Evolutionary conservation across 805 yeast genomes (phyloP).

Genomic region (Diddensiella caesifluorescens): DNA sequence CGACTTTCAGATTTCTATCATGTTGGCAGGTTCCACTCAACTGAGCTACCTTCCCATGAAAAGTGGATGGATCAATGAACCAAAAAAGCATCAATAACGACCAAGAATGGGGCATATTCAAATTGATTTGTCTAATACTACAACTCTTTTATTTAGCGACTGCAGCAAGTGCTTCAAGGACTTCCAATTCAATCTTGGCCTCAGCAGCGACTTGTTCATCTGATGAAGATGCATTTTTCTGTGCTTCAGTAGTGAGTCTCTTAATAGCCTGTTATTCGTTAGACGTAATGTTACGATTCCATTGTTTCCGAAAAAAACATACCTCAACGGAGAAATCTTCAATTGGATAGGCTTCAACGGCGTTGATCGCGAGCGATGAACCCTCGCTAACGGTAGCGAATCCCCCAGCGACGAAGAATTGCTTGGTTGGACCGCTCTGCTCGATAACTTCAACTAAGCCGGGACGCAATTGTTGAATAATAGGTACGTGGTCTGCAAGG

Average conservation of each 20-base stretch:
- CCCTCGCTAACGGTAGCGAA: conserved; percentile 95
- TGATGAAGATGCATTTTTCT: conserved; percentile 76
- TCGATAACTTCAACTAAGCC: conserved; percentile 92
- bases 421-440: conserved; percentile 62
- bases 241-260: conserved; percentile 84
- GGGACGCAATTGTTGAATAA: conserved; percentile 92
- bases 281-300: no score
- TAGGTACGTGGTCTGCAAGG: conserved; percentile 95
- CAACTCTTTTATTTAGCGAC: conserved; percentile 53
- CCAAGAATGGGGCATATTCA: no score
- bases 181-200: conserved; percentile 94
- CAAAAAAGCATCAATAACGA: neutral
- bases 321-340: conserved; percentile 72
- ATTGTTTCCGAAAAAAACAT: conserved; percentile 5
- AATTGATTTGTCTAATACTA: neutral
- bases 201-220: conserved; percentile 87
- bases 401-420: conserved; percentile 92
- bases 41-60: conserved; percentile 4
- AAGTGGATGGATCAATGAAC: conserved; percentile 11
- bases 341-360: conserved; percentile 91
- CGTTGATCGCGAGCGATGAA: conserved; percentile 81
- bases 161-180: conserved; percentile 86
- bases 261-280: conserved; percentile 53
- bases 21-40: conserved; percentile 2
- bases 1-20: conserved; percentile 15